Conservation (phyloP, 108 stramenopile genomes). For the Pseudonitzschia pungens region DNA sequence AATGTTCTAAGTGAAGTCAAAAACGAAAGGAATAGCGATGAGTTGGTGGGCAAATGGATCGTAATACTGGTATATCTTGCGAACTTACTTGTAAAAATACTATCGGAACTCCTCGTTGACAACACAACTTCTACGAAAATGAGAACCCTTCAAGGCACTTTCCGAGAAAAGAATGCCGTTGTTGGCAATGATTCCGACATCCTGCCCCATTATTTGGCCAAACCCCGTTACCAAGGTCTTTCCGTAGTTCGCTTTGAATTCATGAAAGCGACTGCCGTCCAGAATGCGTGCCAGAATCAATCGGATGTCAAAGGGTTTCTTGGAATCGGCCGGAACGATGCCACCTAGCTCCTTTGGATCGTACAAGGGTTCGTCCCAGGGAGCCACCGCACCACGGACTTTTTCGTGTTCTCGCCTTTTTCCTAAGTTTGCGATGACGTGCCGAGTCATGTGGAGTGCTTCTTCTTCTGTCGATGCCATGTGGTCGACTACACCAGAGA, state of each 20-base stretch:
- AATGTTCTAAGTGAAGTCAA: slow-evolving; percentile 61
- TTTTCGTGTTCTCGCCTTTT: slow-evolving; percentile 26
- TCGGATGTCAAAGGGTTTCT: slow-evolving; percentile 95
- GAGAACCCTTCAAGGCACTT: slow-evolving; percentile 89
- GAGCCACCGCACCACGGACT: background rate
- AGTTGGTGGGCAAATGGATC: background rate
- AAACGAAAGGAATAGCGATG: background rate
- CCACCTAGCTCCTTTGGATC: slow-evolving; percentile 86
- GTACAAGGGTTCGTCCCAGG: slow-evolving; percentile 89
- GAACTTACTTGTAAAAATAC: slow-evolving; percentile 81
- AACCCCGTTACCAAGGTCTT: slow-evolving; percentile 96
- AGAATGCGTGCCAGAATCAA: slow-evolving; percentile 91
- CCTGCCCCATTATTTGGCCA: slow-evolving; percentile 90
- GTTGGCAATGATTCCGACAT: slow-evolving; percentile 96
- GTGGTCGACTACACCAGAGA: slow-evolving; percentile 95
- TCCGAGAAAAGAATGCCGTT: slow-evolving; percentile 97
- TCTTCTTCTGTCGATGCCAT: slow-evolving; percentile 89
- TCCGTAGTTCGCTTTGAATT: slow-evolving; percentile 96
- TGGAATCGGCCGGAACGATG: slow-evolving; percentile 88
- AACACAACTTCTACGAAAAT: slow-evolving; percentile 98
- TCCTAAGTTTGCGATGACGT: slow-evolving; percentile 77
- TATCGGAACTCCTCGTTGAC: slow-evolving; percentile 94
- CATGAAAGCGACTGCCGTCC: slow-evolving; percentile 96
- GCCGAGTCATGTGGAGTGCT: slow-evolving; percentile 80
- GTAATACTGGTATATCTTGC: background rate